Conservation (phyloP, 1,139 yeast species). For the Casaregolazyma suthepensis region DNA sequence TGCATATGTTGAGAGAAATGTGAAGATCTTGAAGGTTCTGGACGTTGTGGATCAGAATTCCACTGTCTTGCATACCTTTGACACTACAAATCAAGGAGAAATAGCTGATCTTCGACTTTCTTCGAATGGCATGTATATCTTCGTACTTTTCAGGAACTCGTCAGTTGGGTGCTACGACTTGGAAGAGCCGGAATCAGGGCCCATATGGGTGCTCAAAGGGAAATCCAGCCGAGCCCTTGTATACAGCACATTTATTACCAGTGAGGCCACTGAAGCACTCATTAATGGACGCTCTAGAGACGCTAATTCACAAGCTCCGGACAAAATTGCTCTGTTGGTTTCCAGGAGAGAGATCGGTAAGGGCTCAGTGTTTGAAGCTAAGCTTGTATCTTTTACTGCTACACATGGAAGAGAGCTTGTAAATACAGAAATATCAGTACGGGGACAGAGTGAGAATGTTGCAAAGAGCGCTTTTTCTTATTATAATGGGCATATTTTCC, state of each 20-base stretch:
- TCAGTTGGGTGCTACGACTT: slow-evolving; percentile 17
- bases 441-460: background rate
- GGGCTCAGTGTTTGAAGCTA: slow-evolving; percentile 16
- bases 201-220: slow-evolving; percentile 19
- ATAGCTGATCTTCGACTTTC: slow-evolving; percentile 17
- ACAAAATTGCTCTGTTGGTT: slow-evolving; percentile 22
- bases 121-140: slow-evolving; percentile 13
- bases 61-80: slow-evolving; percentile 12
- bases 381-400: slow-evolving; percentile 19
- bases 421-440: slow-evolving; percentile 13
- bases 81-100: slow-evolving; percentile 6
- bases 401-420: slow-evolving; percentile 16
- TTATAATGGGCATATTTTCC: slow-evolving; percentile 20
- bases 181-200: slow-evolving; percentile 9
- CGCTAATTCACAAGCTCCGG: slow-evolving; percentile 17
- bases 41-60: slow-evolving; percentile 3
- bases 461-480: slow-evolving; percentile 16
- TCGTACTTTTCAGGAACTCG: slow-evolving; percentile 19
- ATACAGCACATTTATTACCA: slow-evolving; percentile 15
- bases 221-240: slow-evolving; percentile 18
- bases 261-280: slow-evolving; percentile 9
- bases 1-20: slow-evolving; percentile 27
- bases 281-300: slow-evolving; percentile 10
- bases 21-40: slow-evolving; percentile 19
- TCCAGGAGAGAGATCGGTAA: slow-evolving; percentile 18